Evolutionary conservation across 257 asterid genomes (phyloP).

Genomic region (Rubia yunnanensis): DNA sequence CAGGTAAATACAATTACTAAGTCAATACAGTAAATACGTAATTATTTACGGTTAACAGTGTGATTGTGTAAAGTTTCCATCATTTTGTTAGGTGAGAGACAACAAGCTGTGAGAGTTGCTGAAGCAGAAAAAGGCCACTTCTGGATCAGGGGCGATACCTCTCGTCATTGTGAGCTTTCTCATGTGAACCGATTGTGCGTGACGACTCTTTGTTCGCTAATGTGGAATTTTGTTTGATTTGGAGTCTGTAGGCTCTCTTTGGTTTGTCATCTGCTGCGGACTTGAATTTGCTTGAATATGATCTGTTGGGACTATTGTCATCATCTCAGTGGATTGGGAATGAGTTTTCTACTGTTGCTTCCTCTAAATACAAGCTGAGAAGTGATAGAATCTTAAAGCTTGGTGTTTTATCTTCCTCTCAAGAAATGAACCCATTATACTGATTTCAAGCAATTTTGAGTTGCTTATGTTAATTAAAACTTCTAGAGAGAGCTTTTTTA

Average conservation of each 20-base stretch:
- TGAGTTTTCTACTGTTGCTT: slow-evolving; percentile 56
- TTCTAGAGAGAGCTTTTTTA: too few relatives aligned
- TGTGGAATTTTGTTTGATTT: neutral
- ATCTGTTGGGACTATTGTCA: slow-evolving; percentile 48
- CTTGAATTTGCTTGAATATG: slow-evolving; percentile 65
- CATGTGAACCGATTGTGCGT: neutral
- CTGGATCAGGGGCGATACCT: slow-evolving; percentile 72
- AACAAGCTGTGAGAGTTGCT: slow-evolving; percentile 68
- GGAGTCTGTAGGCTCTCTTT: slow-evolving; percentile 57
- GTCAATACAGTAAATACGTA: too few relatives aligned
- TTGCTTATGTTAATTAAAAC: too few relatives aligned
- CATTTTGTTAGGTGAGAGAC: slow-evolving; percentile 53
- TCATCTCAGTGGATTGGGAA: slow-evolving; percentile 28
- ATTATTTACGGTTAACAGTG: too few relatives aligned
- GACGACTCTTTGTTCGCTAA: neutral
- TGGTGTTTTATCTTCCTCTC: neutral
- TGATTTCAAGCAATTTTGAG: too few relatives aligned
- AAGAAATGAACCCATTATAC: too few relatives aligned
- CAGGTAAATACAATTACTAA: too few relatives aligned
- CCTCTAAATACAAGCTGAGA: slow-evolving; percentile 71
- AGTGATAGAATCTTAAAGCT: slow-evolving; percentile 67
- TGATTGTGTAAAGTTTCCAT: neutral
- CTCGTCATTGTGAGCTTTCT: slow-evolving; percentile 62
- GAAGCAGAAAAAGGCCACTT: slow-evolving; percentile 72
- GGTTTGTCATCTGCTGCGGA: slow-evolving; percentile 63